A percentile compares a stretch with the other conserved stretches of the same genome.
These are phyloP conservation scores for Zoysia matrella DNA, from an alignment of 202 grass and related monocot species.

Conservation along the genomic window DNA sequence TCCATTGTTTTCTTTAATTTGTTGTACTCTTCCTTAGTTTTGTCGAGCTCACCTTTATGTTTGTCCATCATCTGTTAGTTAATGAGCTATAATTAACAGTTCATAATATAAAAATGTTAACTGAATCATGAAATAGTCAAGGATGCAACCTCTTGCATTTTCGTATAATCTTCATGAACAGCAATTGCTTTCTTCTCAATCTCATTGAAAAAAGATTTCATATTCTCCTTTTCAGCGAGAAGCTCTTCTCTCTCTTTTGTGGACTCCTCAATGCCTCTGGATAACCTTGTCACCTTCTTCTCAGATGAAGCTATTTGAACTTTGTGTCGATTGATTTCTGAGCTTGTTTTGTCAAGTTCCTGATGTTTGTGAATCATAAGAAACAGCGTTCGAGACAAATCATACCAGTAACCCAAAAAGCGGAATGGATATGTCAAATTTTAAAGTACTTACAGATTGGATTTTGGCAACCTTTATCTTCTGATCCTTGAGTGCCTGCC, in stretches of 20 bases:
- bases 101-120: constrained; percentile 11
- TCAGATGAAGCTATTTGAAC: constrained; percentile 76
- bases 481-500: constrained; percentile 85
- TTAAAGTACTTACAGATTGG: constrained; percentile 72
- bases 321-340: constrained; percentile 86
- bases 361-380: constrained; percentile 38
- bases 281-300: constrained; percentile 74
- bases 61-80: constrained; percentile 74
- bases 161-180: constrained; percentile 89
- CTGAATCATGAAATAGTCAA: neutral
- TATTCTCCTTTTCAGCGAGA: constrained; percentile 62
- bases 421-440: neutral
- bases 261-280: constrained; percentile 70
- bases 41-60: constrained; percentile 77
- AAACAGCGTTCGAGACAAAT: neutral
- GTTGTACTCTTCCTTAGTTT: constrained; percentile 84
- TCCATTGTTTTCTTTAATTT: constrained; percentile 85
- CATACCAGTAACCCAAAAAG: neutral
- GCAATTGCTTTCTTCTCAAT: constrained; percentile 76
- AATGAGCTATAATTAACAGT: constrained; percentile 1
- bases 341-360: constrained; percentile 94
- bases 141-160: constrained; percentile 79
- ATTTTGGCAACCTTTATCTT: constrained; percentile 80
- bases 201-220: constrained; percentile 66
- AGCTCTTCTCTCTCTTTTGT: constrained; percentile 73